These are phyloP conservation scores for Hanseniaspora valbyensis DNA, from an alignment of 805 yeast genomes.

Conservation along the genomic window DNA sequence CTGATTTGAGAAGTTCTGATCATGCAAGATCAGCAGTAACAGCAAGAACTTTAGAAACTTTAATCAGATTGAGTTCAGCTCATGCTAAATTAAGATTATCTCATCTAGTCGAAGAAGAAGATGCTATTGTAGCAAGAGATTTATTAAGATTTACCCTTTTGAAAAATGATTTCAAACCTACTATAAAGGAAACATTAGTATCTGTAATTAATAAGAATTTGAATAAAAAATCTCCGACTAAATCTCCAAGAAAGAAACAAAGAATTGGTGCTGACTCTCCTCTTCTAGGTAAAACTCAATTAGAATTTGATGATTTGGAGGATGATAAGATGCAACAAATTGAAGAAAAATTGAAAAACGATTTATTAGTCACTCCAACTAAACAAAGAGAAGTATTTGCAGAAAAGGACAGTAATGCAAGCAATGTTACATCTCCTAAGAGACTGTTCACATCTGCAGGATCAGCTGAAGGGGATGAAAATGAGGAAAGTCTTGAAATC, in stretches of 20 bases:
- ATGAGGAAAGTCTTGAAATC: neutral
- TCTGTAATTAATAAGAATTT: constrained; percentile 20
- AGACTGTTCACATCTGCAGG: neutral
- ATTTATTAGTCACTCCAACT: neutral
- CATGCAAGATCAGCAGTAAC: constrained; percentile 85
- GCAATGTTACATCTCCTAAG: neutral
- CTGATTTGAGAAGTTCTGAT: constrained; percentile 76
- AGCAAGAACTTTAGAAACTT: constrained; percentile 88
- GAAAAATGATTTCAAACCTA: constrained; percentile 27
- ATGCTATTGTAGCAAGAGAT: constrained; percentile 78
- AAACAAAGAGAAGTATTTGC: neutral
- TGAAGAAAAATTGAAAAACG: neutral
- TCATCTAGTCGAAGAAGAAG: constrained; percentile 57
- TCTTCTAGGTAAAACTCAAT: neutral
- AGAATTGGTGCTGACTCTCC: constrained; percentile 3
- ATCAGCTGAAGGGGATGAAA: neutral
- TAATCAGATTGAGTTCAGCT: constrained; percentile 88
- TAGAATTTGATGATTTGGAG: neutral
- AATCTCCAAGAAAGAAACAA: constrained; percentile 29
- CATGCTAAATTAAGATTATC: constrained; percentile 92
- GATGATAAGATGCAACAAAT: neutral
- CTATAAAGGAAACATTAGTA: constrained; percentile 19
- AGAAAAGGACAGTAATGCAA: neutral
- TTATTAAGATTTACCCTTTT: constrained; percentile 76
- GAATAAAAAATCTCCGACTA: constrained; percentile 25